These are phyloP conservation scores for Lupinus albus DNA, from an alignment of 306 rosid genomes.

Conservation along the genomic window DNA sequence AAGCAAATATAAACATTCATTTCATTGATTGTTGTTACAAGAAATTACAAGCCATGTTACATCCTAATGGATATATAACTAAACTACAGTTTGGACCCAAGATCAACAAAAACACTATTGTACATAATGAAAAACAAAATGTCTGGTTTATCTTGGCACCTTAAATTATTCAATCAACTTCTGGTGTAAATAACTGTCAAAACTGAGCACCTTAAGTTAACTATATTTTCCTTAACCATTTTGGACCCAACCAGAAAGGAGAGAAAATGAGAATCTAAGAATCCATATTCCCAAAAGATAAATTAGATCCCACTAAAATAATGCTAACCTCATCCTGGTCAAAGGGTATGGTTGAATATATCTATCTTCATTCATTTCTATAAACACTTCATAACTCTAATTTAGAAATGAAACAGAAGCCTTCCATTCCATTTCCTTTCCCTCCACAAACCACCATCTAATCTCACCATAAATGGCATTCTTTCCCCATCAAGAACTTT, in stretches of 20 bases:
- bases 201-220: conserved; percentile 14
- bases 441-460: too few species aligned
- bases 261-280: conserved; percentile 18
- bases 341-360: too few species aligned
- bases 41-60: conserved; percentile 16
- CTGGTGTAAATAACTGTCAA: conserved; percentile 9
- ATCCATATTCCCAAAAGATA: conserved; percentile 9
- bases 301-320: conserved; percentile 22
- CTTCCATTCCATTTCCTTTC: too few species aligned
- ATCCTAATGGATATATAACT: conserved; percentile 1
- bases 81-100: conserved; percentile 21
- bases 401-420: too few species aligned
- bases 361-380: too few species aligned
- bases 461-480: background rate
- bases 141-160: conserved; percentile 11
- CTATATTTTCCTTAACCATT: conserved; percentile 3
- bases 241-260: conserved; percentile 16
- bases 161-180: conserved; percentile 6
- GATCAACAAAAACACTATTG: background rate
- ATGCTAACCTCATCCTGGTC: background rate
- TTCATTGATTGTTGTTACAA: conserved; percentile 15
- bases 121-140: conserved; percentile 10
- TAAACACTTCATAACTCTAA: too few species aligned
- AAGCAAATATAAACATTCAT: conserved; percentile 11
- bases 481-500: conserved; percentile 20